Evolutionary conservation across 2,329 filamentous ascomycete species (phyloP), one percentile per base, ranked within the genome.

Genomic region (Claviceps sp.): DNA sequence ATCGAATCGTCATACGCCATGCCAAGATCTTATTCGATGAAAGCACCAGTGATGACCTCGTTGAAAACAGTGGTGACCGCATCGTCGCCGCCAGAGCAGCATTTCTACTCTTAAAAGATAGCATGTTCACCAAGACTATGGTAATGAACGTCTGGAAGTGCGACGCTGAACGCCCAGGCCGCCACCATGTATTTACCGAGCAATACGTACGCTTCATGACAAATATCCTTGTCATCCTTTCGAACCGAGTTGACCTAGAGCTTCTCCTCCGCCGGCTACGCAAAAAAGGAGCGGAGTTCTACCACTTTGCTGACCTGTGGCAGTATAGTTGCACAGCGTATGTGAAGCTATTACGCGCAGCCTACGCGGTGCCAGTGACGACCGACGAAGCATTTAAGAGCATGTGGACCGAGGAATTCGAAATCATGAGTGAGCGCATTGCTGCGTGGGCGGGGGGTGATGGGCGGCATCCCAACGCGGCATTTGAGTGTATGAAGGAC

Each of bases 111-210:
- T 84, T 95, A 51, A 70, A 76, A 46, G 78, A 82, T 54, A 78
- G 73, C 55, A 82, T 82, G 78, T 91, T 95, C 58, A 95, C 90
- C 41, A 95, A 95, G 70, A 95, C 89, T 0, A 95, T 95, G 84
- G 84, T 87, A 1, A 83, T 95, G 65, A 91, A 94, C 62, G 89
- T 96, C 4, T 96, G 90, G 90, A 91, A 90, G 59, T 93, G 90
- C 40, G 90, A 95, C 58, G 82, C 87, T 47, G 90, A 96, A 61
- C 74, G 78, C 2, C 76, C 89, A 0, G 90, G 90, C 0, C 80
- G 90, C 18, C 90, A 96, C 65, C 93, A 95, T 61, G 89, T 95
- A 40, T 96, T 93, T 64, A 95, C 89, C 0, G 82, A 87, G 48
- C 83, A 86, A 56, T 96, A 96, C 61, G 85, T 89, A 1, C 81